Evolutionary conservation across 495 filamentous ascomycete species (phyloP), one percentile per base, ranked within the genome.

Genomic region (Hypoxylon lenormandii): DNA sequence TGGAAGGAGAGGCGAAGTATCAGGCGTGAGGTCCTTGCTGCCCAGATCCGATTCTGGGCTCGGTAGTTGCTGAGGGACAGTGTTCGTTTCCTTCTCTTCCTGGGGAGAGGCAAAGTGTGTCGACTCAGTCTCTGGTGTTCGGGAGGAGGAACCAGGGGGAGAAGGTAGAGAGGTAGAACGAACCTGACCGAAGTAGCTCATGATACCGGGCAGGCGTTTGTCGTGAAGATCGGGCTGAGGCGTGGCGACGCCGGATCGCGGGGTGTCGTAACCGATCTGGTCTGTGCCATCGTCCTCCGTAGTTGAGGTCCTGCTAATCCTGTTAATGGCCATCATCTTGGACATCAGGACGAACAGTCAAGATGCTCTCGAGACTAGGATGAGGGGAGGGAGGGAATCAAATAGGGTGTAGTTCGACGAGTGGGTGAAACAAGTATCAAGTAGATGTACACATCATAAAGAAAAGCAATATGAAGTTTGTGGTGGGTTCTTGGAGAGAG

Each of bases 171-270:
- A 80, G 76, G 77, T 82, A 81, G 78, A 84, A 97, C 93, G 86
- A 94, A 97, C 94, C 93, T 97, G 94, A 82, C 90, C 91, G 86
- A 95, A 96, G 84, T 92, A 96, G 83, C 89, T 93, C 84, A 92
- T 88, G 78, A 97, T 92, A 73, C 92, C 91, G 46, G 94, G 94
- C 74, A 94, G 82, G 76, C 93, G 90, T 78, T 95, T 96, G 80
- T 97, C 94, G 43, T 88, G 88, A 51, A 86, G 90, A 80, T 97
- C 92, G 37, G 93, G 94, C 69, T 91, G 91, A 37, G 94, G 94
- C 38, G 94, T 97, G 43, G 90, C 88, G 70, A 94, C 84, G 68
- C 92, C 93, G 58, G 91, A 92, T 51, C 93, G 92, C 53, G 92
- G 94, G 15, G 91, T 90, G 69, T 89, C 90, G 65, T 88, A 91